These are phyloP conservation scores for Fomitiporia mediterranea DNA, from an alignment of 1,284 basidiomycete genomes.

Conservation along the genomic window DNA sequence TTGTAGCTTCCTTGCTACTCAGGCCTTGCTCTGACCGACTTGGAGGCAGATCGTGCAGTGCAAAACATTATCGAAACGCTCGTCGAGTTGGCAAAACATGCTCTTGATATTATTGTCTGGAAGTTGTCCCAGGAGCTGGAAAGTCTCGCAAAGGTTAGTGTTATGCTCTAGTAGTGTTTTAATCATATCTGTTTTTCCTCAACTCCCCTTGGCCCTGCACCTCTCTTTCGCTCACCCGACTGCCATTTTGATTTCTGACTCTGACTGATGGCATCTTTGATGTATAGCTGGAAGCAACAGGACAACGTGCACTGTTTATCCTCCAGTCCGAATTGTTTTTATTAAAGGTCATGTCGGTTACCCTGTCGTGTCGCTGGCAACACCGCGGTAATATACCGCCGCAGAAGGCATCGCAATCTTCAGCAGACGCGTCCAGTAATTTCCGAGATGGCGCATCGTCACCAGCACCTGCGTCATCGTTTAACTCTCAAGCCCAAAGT, in stretches of 20 bases:
- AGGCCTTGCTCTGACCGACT: slow-evolving; percentile 62
- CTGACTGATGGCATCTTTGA: not conserved
- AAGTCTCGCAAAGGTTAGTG: slow-evolving; percentile 67
- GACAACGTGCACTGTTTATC: slow-evolving; percentile 60
- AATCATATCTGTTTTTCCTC: not conserved
- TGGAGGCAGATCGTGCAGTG: slow-evolving; percentile 72
- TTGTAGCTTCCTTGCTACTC: slow-evolving; percentile 83
- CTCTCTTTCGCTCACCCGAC: not conserved
- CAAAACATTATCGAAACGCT: slow-evolving; percentile 73
- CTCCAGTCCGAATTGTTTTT: slow-evolving; percentile 89
- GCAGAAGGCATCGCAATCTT: slow-evolving; percentile 32
- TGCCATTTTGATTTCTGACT: not conserved
- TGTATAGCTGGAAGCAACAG: slow-evolving; percentile 40
- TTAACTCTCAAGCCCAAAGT: slow-evolving; percentile 3
- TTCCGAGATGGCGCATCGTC: slow-evolving; percentile 2
- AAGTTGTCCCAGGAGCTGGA: slow-evolving; percentile 75
- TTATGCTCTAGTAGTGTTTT: not conserved
- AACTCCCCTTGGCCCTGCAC: not conserved
- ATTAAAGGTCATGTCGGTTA: slow-evolving; percentile 77
- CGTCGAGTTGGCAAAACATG: slow-evolving; percentile 72
- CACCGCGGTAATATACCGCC: slow-evolving; percentile 33
- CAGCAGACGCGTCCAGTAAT: slow-evolving; percentile 5
- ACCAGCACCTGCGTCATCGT: slow-evolving; percentile 12
- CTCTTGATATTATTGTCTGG: slow-evolving; percentile 73
- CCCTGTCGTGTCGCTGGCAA: slow-evolving; percentile 77